Base-by-base conservation (phyloP, 2,329 filamentous ascomycete genomes). In the Fonsecaea monophora region DNA sequence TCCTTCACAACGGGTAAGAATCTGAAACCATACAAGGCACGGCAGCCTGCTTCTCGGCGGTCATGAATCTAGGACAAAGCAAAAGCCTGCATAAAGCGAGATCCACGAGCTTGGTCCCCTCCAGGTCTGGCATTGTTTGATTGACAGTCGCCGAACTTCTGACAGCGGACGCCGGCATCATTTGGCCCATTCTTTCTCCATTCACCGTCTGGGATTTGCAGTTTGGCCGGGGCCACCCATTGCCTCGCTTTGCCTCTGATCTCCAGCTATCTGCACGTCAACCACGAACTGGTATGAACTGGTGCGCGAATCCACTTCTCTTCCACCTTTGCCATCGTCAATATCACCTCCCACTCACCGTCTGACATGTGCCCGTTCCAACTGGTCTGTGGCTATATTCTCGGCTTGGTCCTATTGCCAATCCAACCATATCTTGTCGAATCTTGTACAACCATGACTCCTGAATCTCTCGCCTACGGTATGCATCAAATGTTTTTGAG, bases 141-240 rank as follows among this genome's bases (percentile, higher is more conserved):
- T 60, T 68, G 66, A 68, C 66, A 68, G 38, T 57, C 59, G 53
- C 60, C 60, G 38, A 54, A 60, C 48, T 35, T 13, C 7, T 65
- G 66, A 68, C 66, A 65, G 66, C 62, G 62, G 66, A 62, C 66
- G 58, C 54, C 34, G 30, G 62, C 59, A 59, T 56, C 54, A 53
- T 12, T 48, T 38, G 54, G 21, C 13, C n/a, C 42, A 32, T n/a
- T 34, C 8, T 6, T 42, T 13, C 45, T 25, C 38, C n/a, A 40
- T 38, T 50, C 34, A 38, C 21, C 32, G 21, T 42, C 59, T 18
- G 21, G n/a, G n/a, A 42, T 34, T 42, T 42, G 59, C 35, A 34
- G 7, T 6, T 37, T 35, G 15, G 32, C 15, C 18, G 53, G 32
- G 35, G 40, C 30, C 30, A 18, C 21, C 21, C 35, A 53, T 25